A percentile compares a stretch with the other conserved stretches of the same genome.
Evolutionary conservation across 352 stramenopile genomes (phyloP).

Genomic region (Thraustochytrium sp.): DNA sequence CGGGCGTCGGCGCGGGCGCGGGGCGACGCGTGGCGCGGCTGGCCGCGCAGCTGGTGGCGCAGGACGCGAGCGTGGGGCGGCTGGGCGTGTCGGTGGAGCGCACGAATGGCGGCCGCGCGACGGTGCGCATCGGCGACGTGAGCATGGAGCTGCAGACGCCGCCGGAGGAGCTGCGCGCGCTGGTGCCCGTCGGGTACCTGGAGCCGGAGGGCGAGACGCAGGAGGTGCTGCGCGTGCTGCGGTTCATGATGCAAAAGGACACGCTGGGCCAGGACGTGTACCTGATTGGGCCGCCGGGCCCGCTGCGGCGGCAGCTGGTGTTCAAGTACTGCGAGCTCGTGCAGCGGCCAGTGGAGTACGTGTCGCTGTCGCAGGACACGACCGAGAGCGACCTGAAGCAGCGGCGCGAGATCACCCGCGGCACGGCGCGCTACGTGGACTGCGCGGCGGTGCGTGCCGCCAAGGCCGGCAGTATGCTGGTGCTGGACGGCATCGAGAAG

Average conservation of each 20-base stretch:
- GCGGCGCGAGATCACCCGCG: conserved; percentile 50
- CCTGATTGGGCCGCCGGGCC: conserved; percentile 71
- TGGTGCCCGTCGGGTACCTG: conserved; percentile 42
- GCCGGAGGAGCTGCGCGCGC: background rate
- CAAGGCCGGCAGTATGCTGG: conserved; percentile 79
- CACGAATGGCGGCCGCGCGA: background rate
- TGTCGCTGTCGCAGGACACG: conserved; percentile 85
- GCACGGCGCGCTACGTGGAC: conserved; percentile 73
- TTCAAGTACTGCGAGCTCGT: conserved; percentile 76
- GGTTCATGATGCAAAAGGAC: conserved; percentile 53
- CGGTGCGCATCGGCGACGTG: conserved; percentile 42
- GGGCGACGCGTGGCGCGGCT: no score
- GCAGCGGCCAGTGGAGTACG: conserved; percentile 73
- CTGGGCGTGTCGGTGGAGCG: no score
- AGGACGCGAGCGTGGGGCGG: no score
- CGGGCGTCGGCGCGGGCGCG: no score
- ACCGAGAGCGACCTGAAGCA: conserved; percentile 86
- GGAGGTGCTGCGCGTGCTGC: conserved; percentile 34
- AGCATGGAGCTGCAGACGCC: conserved; percentile 12
- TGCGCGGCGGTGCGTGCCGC: conserved; percentile 86
- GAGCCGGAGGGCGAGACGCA: conserved; percentile 23
- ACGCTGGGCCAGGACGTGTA: conserved; percentile 64
- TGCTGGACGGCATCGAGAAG: conserved; percentile 91
- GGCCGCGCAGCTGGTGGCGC: no score
- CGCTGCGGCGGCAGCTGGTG: conserved; percentile 63